Conservation (phyloP, 352 stramenopile genomes). For the Globisporangium cystogenes region DNA sequence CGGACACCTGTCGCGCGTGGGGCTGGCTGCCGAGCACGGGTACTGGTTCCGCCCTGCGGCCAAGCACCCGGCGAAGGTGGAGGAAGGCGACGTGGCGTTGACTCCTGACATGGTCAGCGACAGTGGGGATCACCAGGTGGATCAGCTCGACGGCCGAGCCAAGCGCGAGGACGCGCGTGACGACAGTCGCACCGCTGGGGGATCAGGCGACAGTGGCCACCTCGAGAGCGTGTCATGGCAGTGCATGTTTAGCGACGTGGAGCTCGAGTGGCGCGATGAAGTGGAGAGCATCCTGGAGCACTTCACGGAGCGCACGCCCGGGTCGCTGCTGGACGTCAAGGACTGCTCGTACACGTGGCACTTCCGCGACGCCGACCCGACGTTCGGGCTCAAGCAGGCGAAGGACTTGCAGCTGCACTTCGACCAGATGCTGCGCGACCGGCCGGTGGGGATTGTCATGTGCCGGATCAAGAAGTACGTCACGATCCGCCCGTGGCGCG, state of each 20-base stretch:
- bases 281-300: conserved; percentile 82
- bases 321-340: conserved; percentile 78
- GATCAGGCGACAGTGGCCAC: background rate
- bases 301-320: conserved; percentile 85
- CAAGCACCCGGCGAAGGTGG: conserved; percentile 32
- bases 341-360: conserved; percentile 88
- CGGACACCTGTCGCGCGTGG: conserved; percentile 65
- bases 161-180: background rate
- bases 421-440: conserved; percentile 84
- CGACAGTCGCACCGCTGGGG: background rate
- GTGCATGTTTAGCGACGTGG: conserved; percentile 78
- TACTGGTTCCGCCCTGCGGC: conserved; percentile 77
- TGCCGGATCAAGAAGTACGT: conserved; percentile 88
- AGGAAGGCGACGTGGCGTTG: conserved; percentile 2
- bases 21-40: conserved; percentile 70
- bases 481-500: conserved; percentile 76
- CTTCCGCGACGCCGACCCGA: conserved; percentile 81
- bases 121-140: background rate
- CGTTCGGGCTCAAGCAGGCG: conserved; percentile 81
- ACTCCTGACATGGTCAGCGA: conserved; percentile 5
- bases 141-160: background rate
- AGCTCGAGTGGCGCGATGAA: conserved; percentile 72
- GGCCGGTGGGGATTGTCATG: conserved; percentile 82
- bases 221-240: conserved; percentile 58
- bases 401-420: conserved; percentile 89